Percentiles rank a stretch among this genome's conserved stretches.
phyloP scores from a whole-genome alignment of 495 filamentous ascomycete genomes.

The Paragyromitra xinjiangensis region DNA sequence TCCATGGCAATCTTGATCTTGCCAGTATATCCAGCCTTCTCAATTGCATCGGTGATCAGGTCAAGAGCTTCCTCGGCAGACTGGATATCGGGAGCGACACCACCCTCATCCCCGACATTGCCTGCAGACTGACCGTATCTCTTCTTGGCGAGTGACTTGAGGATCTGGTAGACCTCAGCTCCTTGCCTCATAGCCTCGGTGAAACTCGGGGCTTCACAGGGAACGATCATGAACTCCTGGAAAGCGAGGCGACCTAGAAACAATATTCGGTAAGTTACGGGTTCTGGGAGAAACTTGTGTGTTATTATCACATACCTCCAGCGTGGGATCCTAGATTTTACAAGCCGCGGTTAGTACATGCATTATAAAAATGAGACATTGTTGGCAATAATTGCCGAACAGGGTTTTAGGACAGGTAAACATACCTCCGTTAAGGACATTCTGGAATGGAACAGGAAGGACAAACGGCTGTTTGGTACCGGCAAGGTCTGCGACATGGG shows the following conservation, averaged over 20 bases:
- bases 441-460: slow-evolving; percentile 98
- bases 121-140: slow-evolving; percentile 98
- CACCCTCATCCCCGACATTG: slow-evolving; percentile 99
- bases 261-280: slow-evolving; percentile 38
- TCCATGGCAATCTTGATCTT: slow-evolving; percentile 98
- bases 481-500: slow-evolving; percentile 96
- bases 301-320: slow-evolving; percentile 66
- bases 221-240: slow-evolving; percentile 99
- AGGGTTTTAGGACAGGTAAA: slow-evolving; percentile 27
- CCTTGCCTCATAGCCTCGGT: slow-evolving; percentile 95
- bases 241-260: slow-evolving; percentile 82
- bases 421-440: slow-evolving; percentile 95
- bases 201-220: slow-evolving; percentile 82
- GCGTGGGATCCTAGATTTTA: slow-evolving; percentile 76
- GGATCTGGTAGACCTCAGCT: slow-evolving; percentile 95
- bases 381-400: slow-evolving; percentile 12
- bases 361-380: background rate
- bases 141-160: slow-evolving; percentile 98
- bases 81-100: slow-evolving; percentile 99
- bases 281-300: background rate
- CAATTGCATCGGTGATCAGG: slow-evolving; percentile 93
- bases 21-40: slow-evolving; percentile 93
- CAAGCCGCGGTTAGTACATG: slow-evolving; percentile 12
- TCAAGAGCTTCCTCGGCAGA: slow-evolving; percentile 95
- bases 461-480: slow-evolving; percentile 99